Base-by-base conservation (phyloP, 1,284 basidiomycete species). In the Veloporphyrellus conicus region DNA sequence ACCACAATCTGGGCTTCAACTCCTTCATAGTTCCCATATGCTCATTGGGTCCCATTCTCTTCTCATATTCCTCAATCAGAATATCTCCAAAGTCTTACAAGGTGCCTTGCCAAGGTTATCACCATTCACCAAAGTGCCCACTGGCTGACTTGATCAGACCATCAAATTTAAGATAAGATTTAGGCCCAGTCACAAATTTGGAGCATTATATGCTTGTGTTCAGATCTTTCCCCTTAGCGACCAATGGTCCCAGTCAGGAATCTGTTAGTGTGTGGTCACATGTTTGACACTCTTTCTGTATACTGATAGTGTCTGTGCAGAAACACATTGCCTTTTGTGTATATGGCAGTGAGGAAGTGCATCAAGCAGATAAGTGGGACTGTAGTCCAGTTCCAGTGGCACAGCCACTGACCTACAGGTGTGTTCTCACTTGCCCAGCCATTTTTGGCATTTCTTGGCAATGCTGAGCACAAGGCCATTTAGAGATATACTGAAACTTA, bases 311-410 rank as follows among this genome's bases (percentile, higher is more conserved):
- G 20, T 19, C 0, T 15, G 19, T 32, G 7, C 48, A 67, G 53
- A 84, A 81, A 64, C 72, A 71, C 16, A 82, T 85, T 27, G 74
- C 73, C 11, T 85, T 84, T 56, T 73, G 75, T 33, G 70, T 67
- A 2, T 69, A 75, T 3, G 73, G 71, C 37, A 67, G 68, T 9
- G 77, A 80, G 44, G 74, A 82, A 61, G 69, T 86, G 12, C 75
- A 76, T 58, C 63, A 71, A 36, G 83, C 80, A 3, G 83, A 86
- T 59, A 82, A 84, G 47, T 86, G 83, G 83, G 83, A 86, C 63
- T 72, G 82, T 6, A 80, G 77, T 3, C 79, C 79, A 0, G 71
- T 70, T 2, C 77, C 78, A 42, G 74, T 78, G 20, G 54, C 73
- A 5, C 66, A 66, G n/a, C 72, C 68, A 48, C 62, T 81, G 48